Evolutionary conservation across 1,284 basidiomycete species (phyloP).

Genomic region (Heterobasidion irregulare): DNA sequence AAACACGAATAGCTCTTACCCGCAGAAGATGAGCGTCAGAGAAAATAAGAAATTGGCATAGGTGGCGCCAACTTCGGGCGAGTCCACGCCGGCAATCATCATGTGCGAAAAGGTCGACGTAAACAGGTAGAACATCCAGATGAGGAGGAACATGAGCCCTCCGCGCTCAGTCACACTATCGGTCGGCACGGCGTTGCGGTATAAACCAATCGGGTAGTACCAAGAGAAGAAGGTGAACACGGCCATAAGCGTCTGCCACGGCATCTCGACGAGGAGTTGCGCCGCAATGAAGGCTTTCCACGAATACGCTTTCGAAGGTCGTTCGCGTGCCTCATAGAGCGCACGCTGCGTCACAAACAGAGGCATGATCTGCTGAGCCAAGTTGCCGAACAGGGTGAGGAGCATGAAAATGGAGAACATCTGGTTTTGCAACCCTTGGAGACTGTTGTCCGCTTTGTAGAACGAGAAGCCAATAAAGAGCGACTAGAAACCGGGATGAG

Average conservation of each 20-base stretch:
- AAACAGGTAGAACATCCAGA: constrained; percentile 4
- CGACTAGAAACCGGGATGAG: not conserved
- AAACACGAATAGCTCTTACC: too few relatives aligned
- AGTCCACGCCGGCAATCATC: constrained; percentile 2
- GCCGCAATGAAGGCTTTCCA: constrained; percentile 31
- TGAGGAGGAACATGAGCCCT: constrained; percentile 25
- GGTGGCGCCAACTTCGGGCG: not conserved
- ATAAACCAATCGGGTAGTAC: constrained; percentile 15
- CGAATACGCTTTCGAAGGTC: constrained; percentile 50
- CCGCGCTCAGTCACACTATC: constrained; percentile 13
- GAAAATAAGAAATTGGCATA: not conserved
- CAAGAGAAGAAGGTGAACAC: constrained; percentile 12
- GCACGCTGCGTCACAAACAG: constrained; percentile 27
- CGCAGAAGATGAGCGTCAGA: not conserved
- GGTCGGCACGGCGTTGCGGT: constrained; percentile 8
- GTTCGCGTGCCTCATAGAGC: constrained; percentile 69
- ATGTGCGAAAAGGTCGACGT: constrained; percentile 4
- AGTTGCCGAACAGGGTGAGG: constrained; percentile 17
- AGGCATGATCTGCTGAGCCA: constrained; percentile 21
- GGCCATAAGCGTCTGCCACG: constrained; percentile 15
- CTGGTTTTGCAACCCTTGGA: constrained; percentile 1
- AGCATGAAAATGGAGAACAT: constrained; percentile 21
- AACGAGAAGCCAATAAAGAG: constrained; percentile 2
- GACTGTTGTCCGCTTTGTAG: constrained; percentile 1
- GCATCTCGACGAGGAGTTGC: constrained; percentile 10